Percentiles rank a stretch among this genome's conserved stretches.
Evolutionary conservation across 306 rosid species (phyloP).

Genomic region (Dicorynia guianensis): DNA sequence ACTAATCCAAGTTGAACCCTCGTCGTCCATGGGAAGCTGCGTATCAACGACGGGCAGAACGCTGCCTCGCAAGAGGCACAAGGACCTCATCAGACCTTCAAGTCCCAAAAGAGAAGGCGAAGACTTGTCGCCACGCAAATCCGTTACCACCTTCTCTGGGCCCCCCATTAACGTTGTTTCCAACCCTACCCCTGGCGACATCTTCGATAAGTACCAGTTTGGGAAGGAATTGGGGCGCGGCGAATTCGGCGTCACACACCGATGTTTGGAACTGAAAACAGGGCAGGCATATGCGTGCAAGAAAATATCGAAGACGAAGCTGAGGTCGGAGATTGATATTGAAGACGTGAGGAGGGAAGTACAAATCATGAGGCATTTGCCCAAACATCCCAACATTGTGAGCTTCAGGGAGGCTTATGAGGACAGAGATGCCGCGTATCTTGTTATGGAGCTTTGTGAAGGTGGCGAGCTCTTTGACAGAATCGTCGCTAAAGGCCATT

Average conservation of each 20-base stretch:
- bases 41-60: constrained; percentile 57
- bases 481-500: constrained; percentile 82
- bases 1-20: neutral
- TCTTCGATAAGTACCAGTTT: constrained; percentile 57
- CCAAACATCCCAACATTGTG: constrained; percentile 81
- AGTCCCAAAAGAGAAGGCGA: neutral
- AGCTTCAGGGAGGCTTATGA: constrained; percentile 80
- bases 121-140: constrained; percentile 9
- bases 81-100: constrained; percentile 10
- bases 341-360: constrained; percentile 91
- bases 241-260: constrained; percentile 80
- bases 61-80: constrained; percentile 36
- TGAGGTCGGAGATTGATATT: constrained; percentile 80
- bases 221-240: constrained; percentile 88
- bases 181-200: constrained; percentile 54
- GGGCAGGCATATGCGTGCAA: constrained; percentile 73
- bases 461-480: constrained; percentile 95
- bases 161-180: constrained; percentile 45
- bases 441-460: constrained; percentile 89
- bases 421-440: constrained; percentile 83
- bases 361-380: constrained; percentile 81
- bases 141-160: constrained; percentile 5
- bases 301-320: constrained; percentile 76
- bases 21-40: constrained; percentile 89
- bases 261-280: constrained; percentile 48